phyloP scores from a whole-genome alignment of 164 flowering plant genomes.

The Kingdonia uniflora region DNA sequence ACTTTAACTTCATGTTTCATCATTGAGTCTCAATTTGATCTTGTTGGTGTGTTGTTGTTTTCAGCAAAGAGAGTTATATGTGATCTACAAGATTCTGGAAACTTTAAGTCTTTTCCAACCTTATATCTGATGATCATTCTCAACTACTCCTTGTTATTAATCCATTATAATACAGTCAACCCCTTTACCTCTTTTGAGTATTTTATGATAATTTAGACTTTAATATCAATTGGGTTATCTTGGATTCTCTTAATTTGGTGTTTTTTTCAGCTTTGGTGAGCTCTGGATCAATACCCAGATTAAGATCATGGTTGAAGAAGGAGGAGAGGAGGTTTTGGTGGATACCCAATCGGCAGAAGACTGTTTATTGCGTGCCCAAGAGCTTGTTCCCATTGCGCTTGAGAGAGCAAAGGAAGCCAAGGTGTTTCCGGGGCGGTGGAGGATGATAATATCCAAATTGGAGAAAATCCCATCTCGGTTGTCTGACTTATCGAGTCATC shows the following conservation, averaged over 20 bases:
- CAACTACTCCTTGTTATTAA: constrained; percentile 43
- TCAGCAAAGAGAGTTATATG: constrained; percentile 17
- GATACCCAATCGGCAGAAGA: constrained; percentile 41
- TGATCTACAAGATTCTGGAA: constrained; percentile 44
- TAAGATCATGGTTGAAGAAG: constrained; percentile 50
- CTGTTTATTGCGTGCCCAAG: constrained; percentile 45
- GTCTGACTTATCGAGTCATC: constrained; percentile 82
- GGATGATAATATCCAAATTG: constrained; percentile 56
- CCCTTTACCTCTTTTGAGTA: not conserved
- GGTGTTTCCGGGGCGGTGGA: constrained; percentile 74
- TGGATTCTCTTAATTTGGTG: constrained; percentile 7
- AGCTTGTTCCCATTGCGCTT: constrained; percentile 57
- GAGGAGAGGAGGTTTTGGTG: constrained; percentile 16
- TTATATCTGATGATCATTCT: constrained; percentile 20
- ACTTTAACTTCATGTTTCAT: too few species aligned
- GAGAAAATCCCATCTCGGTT: constrained; percentile 67
- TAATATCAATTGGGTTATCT: constrained; percentile 8
- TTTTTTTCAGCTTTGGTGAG: constrained; percentile 11
- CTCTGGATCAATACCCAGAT: constrained; percentile 10
- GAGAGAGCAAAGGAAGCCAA: constrained; percentile 49
- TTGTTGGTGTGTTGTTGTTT: constrained; percentile 15
- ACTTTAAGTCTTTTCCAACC: constrained; percentile 6
- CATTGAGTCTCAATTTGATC: constrained; percentile 10
- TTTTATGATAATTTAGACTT: not conserved
- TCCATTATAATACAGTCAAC: constrained; percentile 5